Evolutionary conservation across 129 eudicot genomes (phyloP), one percentile per base, ranked within the genome.

Genomic region (Tanacetum coccineum): DNA sequence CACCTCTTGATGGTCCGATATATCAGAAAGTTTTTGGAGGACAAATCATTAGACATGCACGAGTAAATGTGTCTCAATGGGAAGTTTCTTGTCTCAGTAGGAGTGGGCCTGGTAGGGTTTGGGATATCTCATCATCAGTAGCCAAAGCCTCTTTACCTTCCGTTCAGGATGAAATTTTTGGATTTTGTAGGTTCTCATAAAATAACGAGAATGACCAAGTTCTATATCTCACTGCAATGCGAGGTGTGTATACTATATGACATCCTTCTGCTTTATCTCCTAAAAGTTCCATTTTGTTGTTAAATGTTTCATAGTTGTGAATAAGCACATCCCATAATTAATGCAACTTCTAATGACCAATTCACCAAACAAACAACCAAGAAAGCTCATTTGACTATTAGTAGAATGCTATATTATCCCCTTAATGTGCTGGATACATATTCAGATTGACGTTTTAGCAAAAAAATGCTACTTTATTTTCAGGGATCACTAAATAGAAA

Each of bases 31-130:
- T n/a, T n/a, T n/a, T n/a, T n/a, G n/a, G n/a, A n/a, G n/a, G n/a
- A n/a, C n/a, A n/a, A n/a, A n/a, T n/a, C n/a, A n/a, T n/a, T n/a
- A n/a, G n/a, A n/a, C n/a, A n/a, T n/a, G n/a, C n/a, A n/a, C n/a
- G n/a, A n/a, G n/a, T n/a, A n/a, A n/a, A n/a, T n/a, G n/a, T n/a
- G 96, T 71, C 83, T 79, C 32, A 95, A 92, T 79, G 91, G 95
- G 59, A 92, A 88, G 60, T 83, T 72, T 85, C 85, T 91, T 55
- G 94, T 74, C 48, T 87, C 96, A 63, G 90, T 87, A 28, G 97
- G 97, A 82, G 95, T 79, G 87, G 89, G 67, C 90, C 95, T 74
- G 90, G 87, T 53, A 88, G 87, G 80, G 81, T 92, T 32, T 92
- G 98, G 98, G 83, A 92, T 71, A 74, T 86, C 19, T 49, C 85